Base-by-base conservation (phyloP, 1,139 yeast species). In the Chernovozyma sophiae-reginae region DNA sequence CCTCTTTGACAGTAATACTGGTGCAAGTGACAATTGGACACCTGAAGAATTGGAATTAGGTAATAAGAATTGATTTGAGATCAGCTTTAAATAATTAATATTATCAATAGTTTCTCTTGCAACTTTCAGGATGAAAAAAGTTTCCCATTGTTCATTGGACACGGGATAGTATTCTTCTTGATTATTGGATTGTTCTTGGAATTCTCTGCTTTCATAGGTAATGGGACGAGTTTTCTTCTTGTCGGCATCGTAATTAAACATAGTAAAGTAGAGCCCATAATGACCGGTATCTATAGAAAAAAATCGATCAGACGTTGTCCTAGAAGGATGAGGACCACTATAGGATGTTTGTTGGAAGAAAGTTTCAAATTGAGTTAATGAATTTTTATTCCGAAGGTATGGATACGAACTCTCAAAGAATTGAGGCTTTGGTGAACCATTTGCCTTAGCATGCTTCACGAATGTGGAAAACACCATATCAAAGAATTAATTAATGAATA, bases 361-460 rank as follows among this genome's bases (percentile, higher is more conserved):
- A 31, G 51, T 50, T 30, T 53, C 46, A 41, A 52, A 56, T 15
- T 51, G 45, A 10, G 46, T 43, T 22, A 62, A 31, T 10, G 59
- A 41, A 32, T 52, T 52, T 28, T 49, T 53, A 35, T 52, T 45
- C 33, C 49, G 43, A 35, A 67, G 53, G 49, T 67, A 66, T 3
- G 69, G 62, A 36, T 63, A 58, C 7, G 73, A 58, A 38, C 68
- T 59, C 44, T 65, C 72, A 46, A 70, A 70, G 48, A 70, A 70
- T 45, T 56, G 62, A 32, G 65, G 45, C 38, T 52, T 49, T n/a
- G 37, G 18, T 7, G 35, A 24, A 52, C 60, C 25, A 47, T 50
- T 30, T 43, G 47, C 36, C 46, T 47, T 51, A n/a, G 56, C 57
- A 42, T 46, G 55, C 45, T 59, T 58, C 32, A 60, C 56, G 44